Evolutionary conservation across 208 protist species (phyloP), one percentile per base, ranked within the genome.

Genomic region (Acanthamoeba royreba): DNA sequence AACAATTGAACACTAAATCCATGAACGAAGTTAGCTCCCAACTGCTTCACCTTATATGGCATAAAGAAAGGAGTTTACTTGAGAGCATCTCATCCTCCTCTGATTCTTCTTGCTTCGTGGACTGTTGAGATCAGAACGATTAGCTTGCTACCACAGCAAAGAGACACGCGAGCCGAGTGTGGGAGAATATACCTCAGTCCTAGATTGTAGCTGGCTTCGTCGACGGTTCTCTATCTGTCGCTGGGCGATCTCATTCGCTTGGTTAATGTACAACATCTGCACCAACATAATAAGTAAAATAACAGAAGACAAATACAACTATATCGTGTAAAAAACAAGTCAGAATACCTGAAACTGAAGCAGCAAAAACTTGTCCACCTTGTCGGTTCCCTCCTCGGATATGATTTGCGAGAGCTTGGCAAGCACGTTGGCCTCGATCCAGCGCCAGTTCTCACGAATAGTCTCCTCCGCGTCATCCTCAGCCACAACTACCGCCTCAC

Each of bases 211-310:
- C 46, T 66, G 83, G 11, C 25, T 33, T 5, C 13, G 83, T n/a
- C 49, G 83, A 19, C 42, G 15, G 17, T 31, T 33, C 83, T 90
- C 52, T 42, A 69, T 90, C 17, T 46, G 49, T 19, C 22, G 7
- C 49, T 55, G 52, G 1, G 42, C 52, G 28, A 49, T 38, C 33
- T 90, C 83, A 49, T 90, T 90, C 28, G 49, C 35, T 38, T 90
- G 35, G 53, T 90, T 90, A 38, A 90, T 69, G 53, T 72, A 90
- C 83, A 90, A 31, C 83, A 90, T 90, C 83, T 90, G 2, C 42
- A 87, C 45, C 15, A 69, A 46, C 17, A 33, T n/a, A n/a, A 17
- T 38, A 38, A 22, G 25, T 17, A 46, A 33, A 87, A 33, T 42
- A 69, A 52, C 31, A 33, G 25, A 28, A 55, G 77, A 11, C 8